Base-by-base conservation (phyloP, 495 filamentous ascomycete species). In the Xylaria sp. region DNA sequence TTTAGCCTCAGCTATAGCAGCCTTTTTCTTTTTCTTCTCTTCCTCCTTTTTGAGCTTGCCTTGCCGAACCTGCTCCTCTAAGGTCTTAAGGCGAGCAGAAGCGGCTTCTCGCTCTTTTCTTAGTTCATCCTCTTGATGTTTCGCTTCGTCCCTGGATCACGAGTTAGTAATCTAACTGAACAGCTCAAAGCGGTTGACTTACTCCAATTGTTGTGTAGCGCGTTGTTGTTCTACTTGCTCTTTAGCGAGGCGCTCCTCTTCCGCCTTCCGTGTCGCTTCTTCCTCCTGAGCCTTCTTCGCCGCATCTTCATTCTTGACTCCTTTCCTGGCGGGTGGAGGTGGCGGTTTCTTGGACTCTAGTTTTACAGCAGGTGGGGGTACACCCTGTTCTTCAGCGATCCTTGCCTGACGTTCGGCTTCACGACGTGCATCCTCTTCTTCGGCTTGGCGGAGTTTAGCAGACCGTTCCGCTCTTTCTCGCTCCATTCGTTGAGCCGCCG, bases 31-130 rank as follows among this genome's bases (percentile, higher is more conserved):
- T 24, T 89, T 90, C 83, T 95, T 97, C 83, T 97, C 97, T 79
- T 98, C 97, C 74, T 95, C 91, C 79, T 96, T 97, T 86, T 95
- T 97, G n/a, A 98, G 82, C 82, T 98, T 98, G 67, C 95, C 95
- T 79, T 94, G 92, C 72, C 91, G 91, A 57, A 98, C 94, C 78
- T 97, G 94, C 77, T 98, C 93, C 77, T 99, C 94, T 35, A 99
- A 86, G 31, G 94, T 95, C 74, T 89, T 91, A 26, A 97, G 88
- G 55, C 93, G 91, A 53, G 92, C 93, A 75, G 92, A 90, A 58
- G 94, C 89, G 55, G 91, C 95, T 71, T 94, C 90, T 59, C 91
- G 91, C 80, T 97, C 94, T 71, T 84, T 88, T 35, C 85, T 88
- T 41, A 97, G 86, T 66, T 95, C 95, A 17, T 90, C 88, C 77